These are phyloP conservation scores for Geranium rotundifolium DNA, from an alignment of 345 rosid genomes.

Conservation along the genomic window DNA sequence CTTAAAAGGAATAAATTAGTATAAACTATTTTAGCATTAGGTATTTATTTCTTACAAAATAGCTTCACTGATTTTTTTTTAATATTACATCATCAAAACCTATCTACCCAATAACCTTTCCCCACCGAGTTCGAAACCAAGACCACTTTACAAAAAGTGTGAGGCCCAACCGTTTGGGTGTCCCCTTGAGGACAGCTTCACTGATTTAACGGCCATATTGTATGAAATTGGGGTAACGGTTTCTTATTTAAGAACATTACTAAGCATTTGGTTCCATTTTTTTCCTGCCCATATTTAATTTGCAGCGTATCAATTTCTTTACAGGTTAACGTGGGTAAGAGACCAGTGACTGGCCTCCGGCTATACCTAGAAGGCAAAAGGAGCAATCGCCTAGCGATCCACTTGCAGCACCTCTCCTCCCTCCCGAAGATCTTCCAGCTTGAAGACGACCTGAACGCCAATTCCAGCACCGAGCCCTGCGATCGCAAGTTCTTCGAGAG, in stretches of 20 bases:
- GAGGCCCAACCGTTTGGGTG: no score
- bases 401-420: constrained; percentile 90
- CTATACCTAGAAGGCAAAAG: constrained; percentile 91
- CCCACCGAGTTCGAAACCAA: no score
- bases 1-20: no score
- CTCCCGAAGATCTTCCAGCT: constrained; percentile 83
- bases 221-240: no score
- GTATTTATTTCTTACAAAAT: no score
- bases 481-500: constrained; percentile 74
- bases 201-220: no score
- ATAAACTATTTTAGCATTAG: no score
- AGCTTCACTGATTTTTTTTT: no score
- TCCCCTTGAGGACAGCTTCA: no score
- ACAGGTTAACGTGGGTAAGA: constrained; percentile 91
- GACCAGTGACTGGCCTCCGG: constrained; percentile 90
- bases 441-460: constrained; percentile 47
- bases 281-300: neutral
- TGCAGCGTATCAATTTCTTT: constrained; percentile 5
- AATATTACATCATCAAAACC: no score
- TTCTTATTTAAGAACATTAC: neutral
- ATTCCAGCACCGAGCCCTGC: constrained; percentile 33
- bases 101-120: no score
- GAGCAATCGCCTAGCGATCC: constrained; percentile 73
- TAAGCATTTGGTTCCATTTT: neutral
- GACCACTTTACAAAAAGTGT: no score